Conservation (phyloP, 495 filamentous ascomycete genomes). For the Tuber magnatum region DNA sequence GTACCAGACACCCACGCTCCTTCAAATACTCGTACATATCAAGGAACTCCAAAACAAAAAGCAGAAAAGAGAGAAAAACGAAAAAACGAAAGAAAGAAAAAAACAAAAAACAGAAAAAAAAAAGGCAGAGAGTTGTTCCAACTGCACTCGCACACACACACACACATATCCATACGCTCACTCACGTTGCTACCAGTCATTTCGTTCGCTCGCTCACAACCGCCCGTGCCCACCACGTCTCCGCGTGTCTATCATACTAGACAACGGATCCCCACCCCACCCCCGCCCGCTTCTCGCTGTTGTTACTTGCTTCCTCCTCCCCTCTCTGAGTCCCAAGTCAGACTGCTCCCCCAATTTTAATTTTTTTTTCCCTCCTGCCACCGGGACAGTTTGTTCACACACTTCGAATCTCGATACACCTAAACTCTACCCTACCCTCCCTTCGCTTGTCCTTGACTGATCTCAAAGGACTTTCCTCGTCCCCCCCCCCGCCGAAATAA, state of each 20-base stretch:
- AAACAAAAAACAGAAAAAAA: background rate
- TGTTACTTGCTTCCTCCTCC: background rate
- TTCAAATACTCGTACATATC: slow-evolving; percentile 3
- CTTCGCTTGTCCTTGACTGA: slow-evolving; percentile 1
- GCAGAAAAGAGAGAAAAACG: background rate
- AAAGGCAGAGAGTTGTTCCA: background rate
- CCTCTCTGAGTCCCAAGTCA: slow-evolving; percentile 1
- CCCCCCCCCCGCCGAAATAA: slow-evolving; percentile 15
- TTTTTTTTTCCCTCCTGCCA: background rate
- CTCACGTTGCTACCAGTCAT: background rate
- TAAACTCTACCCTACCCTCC: background rate
- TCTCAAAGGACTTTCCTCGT: background rate
- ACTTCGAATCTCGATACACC: background rate
- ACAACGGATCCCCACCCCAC: slow-evolving; percentile 1
- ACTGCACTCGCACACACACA: background rate
- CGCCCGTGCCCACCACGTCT: slow-evolving; percentile 4
- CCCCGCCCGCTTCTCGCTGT: slow-evolving; percentile 2
- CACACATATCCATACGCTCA: background rate
- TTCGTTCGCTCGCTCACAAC: background rate
- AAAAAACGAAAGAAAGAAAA: background rate
- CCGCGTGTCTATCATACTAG: background rate
- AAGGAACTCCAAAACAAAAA: background rate
- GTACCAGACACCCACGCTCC: background rate
- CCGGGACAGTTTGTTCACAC: background rate
- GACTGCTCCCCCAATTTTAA: background rate